phyloP scores from a whole-genome alignment of 1,139 yeast species.

The Debaryomycetaceae sp. region DNA sequence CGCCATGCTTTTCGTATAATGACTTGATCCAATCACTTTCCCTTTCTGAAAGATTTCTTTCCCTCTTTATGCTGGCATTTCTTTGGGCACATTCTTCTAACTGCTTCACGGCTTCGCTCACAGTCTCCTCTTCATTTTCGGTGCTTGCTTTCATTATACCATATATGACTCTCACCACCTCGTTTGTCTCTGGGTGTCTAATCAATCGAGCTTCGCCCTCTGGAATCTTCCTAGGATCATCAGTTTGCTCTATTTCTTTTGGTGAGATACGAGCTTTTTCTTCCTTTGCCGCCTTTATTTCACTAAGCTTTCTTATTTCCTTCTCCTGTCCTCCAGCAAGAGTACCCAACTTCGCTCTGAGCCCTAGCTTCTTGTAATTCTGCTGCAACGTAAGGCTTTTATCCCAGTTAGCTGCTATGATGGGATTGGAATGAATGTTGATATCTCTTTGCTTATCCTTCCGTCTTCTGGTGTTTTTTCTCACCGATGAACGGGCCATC shows the following conservation, averaged over 20 bases:
- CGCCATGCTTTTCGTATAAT: slow-evolving; percentile 77
- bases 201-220: slow-evolving; percentile 82
- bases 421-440: slow-evolving; percentile 67
- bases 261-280: slow-evolving; percentile 26
- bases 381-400: slow-evolving; percentile 74
- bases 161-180: slow-evolving; percentile 65
- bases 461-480: slow-evolving; percentile 62
- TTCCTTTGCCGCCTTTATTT: slow-evolving; percentile 23
- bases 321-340: slow-evolving; percentile 69
- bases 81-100: slow-evolving; percentile 64
- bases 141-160: slow-evolving; percentile 49
- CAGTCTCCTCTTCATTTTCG: slow-evolving; percentile 14
- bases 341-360: slow-evolving; percentile 60
- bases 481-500: slow-evolving; percentile 69
- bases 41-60: slow-evolving; percentile 62
- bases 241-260: slow-evolving; percentile 38
- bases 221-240: slow-evolving; percentile 57
- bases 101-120: slow-evolving; percentile 44
- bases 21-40: slow-evolving; percentile 70
- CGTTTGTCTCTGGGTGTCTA: slow-evolving; percentile 66
- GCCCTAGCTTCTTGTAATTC: slow-evolving; percentile 76
- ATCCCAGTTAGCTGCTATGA: slow-evolving; percentile 92
- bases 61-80: slow-evolving; percentile 44
- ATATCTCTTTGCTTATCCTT: slow-evolving; percentile 68
- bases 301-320: slow-evolving; percentile 39